Evolutionary conservation across 2,329 filamentous ascomycete genomes (phyloP), one percentile per base, ranked within the genome.

Genomic region (Zelopaecilomyces penicillatus): DNA sequence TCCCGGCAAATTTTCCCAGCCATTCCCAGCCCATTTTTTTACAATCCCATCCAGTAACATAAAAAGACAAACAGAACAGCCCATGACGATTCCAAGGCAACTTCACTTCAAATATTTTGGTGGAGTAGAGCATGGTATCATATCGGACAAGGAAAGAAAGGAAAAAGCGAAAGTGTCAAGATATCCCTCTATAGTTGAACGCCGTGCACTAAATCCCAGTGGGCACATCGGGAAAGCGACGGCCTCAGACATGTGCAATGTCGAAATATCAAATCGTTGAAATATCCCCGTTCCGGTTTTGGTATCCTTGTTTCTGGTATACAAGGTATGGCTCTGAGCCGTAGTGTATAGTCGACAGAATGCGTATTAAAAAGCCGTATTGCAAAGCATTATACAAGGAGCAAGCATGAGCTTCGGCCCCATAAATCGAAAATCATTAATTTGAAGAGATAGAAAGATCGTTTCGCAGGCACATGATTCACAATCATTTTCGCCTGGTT

Each of bases 311-410:
- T 60, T 63, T 58, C 64, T 65, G 61, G 57, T 58, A 63, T 63
- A 61, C 62, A 61, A 64, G 55, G 53, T 49, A 51, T 64, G 61
- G 63, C 64, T 58, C 52, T 46, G 62, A 61, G 63, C 61, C 63
- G 54, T 50, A 52, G 52, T 57, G 55, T 65, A 61, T 56, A 55
- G 56, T 57, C 49, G 56, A 56, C 52, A 58, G 53, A 57, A 61
- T 12, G 39, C 39, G 39, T 33, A 63, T 64, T 60, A 65, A 62
- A 58, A 59, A 51, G 49, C 52, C 52, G 50, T 62, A 28, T 27
- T 19, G 51, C 52, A 58, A 55, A 50, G 48, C 55, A 59, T 58
- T 55, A 62, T 56, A 54, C 48, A 53, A 32, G 44, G 49, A 52
- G 52, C 40, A 39, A 33, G 47, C 32, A 37, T 41, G 33, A 41